These are phyloP conservation scores for Citrullus colocynthis DNA, from an alignment of 306 rosid genomes.

Conservation along the genomic window DNA sequence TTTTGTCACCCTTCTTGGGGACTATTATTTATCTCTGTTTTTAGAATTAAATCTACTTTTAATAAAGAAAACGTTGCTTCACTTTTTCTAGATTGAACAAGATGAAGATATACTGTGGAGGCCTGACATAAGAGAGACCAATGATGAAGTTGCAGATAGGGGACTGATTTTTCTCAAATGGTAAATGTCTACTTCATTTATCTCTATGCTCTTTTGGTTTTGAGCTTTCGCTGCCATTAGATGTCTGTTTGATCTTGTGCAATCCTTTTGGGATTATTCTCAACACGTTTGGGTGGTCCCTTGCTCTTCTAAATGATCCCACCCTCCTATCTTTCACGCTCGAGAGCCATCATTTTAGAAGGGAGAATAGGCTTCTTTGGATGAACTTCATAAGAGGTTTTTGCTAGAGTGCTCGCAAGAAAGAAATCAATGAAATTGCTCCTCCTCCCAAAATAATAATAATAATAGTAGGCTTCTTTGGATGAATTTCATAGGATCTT, in stretches of 20 bases:
- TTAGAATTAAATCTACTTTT: constrained; percentile 7
- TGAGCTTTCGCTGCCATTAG: not conserved
- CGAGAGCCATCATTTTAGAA: too few relatives aligned
- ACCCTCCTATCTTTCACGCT: too few relatives aligned
- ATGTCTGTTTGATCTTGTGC: not conserved
- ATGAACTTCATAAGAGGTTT: too few relatives aligned
- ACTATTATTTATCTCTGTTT: not conserved
- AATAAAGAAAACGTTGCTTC: constrained; percentile 5
- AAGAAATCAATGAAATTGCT: too few relatives aligned
- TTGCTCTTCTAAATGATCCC: not conserved
- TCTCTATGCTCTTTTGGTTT: not conserved
- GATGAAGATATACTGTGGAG: constrained; percentile 70
- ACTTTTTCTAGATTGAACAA: constrained; percentile 45
- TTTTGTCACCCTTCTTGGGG: not conserved
- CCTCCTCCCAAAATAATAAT: too few relatives aligned
- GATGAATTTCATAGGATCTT: too few relatives aligned
- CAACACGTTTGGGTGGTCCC: not conserved
- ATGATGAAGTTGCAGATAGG: constrained; percentile 67
- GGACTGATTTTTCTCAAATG: constrained; percentile 72
- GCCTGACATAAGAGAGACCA: constrained; percentile 58
- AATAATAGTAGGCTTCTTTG: too few relatives aligned
- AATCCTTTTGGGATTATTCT: not conserved
- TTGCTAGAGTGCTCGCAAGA: too few relatives aligned
- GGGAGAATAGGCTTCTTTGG: too few relatives aligned
- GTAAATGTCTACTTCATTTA: constrained; percentile 24